These are phyloP conservation scores for Shiraia sp. DNA, from an alignment of 2,329 filamentous ascomycete genomes.

Conservation along the genomic window DNA sequence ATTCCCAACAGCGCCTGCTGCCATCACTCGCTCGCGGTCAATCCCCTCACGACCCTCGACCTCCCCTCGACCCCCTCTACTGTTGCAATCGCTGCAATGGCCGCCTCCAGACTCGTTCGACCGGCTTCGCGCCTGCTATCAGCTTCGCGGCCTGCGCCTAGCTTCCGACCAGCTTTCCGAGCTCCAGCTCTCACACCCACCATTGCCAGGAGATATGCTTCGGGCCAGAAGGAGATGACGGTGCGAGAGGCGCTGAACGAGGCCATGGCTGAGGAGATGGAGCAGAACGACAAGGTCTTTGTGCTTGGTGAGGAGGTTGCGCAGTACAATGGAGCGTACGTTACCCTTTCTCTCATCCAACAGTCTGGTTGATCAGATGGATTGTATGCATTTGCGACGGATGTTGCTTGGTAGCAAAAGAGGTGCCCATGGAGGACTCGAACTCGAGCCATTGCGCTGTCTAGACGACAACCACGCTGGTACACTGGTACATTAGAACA, in stretches of 20 bases:
- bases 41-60: slow-evolving; percentile 1
- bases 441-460: slow-evolving; percentile 4
- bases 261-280: slow-evolving; percentile 95
- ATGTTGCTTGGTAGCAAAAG: too few relatives aligned
- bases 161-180: slow-evolving; percentile 58
- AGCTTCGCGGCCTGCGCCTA: slow-evolving; percentile 56
- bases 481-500: background rate
- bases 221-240: slow-evolving; percentile 84
- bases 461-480: background rate
- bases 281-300: slow-evolving; percentile 92
- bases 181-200: slow-evolving; percentile 52
- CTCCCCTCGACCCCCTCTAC: slow-evolving; percentile 19
- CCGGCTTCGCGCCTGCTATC: slow-evolving; percentile 66
- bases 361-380: too few relatives aligned
- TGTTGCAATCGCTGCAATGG: slow-evolving; percentile 49
- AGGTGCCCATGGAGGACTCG: background rate
- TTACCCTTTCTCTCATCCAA: slow-evolving; percentile 22
- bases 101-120: slow-evolving; percentile 64
- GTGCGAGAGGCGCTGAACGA: slow-evolving; percentile 98
- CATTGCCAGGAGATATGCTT: slow-evolving; percentile 60
- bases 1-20: slow-evolving; percentile 20
- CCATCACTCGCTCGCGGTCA: slow-evolving; percentile 30
- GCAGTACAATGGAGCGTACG: slow-evolving; percentile 95
- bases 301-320: slow-evolving; percentile 97
- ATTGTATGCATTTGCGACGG: slow-evolving; percentile 4